phyloP scores from a whole-genome alignment of 1,139 yeast genomes.

The Hyphopichia fennica region DNA sequence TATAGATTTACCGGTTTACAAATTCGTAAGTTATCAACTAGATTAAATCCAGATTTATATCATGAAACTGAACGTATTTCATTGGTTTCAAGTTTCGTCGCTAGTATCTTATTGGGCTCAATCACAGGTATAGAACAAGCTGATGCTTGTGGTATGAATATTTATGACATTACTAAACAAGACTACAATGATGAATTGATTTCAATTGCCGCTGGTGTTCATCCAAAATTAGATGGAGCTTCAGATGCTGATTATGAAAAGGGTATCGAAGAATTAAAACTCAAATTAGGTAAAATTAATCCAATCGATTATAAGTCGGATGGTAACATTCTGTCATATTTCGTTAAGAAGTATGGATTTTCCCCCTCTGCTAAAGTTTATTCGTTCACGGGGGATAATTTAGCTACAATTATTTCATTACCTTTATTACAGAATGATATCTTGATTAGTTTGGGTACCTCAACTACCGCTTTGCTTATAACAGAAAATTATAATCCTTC shows the following conservation, averaged over 20 bases:
- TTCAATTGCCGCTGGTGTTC: conserved; percentile 53
- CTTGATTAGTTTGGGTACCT: conserved; percentile 81
- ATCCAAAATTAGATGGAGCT: conserved; percentile 34
- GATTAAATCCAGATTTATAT: conserved; percentile 52
- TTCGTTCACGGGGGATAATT: conserved; percentile 86
- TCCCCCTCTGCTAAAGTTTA: conserved; percentile 52
- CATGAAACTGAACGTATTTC: conserved; percentile 61
- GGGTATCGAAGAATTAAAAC: conserved; percentile 40
- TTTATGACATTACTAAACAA: conserved; percentile 57
- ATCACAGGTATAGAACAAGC: conserved; percentile 71
- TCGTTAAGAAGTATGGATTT: conserved; percentile 64
- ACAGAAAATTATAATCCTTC: conserved; percentile 80
- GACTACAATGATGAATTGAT: conserved; percentile 50
- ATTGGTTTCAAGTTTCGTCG: conserved; percentile 75
- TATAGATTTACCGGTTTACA: conserved; percentile 90
- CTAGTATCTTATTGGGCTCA: conserved; percentile 67
- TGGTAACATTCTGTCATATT: conserved; percentile 58
- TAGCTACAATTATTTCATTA: conserved; percentile 82
- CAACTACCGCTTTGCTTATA: conserved; percentile 80
- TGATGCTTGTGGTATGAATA: conserved; percentile 82
- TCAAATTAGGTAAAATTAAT: conserved; percentile 52
- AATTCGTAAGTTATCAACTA: conserved; percentile 68
- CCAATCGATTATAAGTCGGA: conserved; percentile 42
- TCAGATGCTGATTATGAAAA: conserved; percentile 18
- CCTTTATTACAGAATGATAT: conserved; percentile 78